Evolutionary conservation across 1,284 basidiomycete genomes (phyloP), one percentile per base, ranked within the genome.

Genomic region (Papiliotrema terrestris): DNA sequence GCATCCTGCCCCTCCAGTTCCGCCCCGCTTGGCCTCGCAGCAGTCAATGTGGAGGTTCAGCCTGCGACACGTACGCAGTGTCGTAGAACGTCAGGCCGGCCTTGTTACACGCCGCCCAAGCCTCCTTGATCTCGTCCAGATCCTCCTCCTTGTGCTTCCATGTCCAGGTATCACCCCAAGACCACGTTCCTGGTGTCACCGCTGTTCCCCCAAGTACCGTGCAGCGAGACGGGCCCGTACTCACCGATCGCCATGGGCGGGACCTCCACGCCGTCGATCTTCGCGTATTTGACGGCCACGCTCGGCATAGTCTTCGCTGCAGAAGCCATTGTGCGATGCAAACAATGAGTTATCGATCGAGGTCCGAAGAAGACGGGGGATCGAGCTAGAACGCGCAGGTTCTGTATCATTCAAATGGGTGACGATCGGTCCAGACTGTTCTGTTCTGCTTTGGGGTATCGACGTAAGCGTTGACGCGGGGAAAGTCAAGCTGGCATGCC

Each of bases 81-180:
- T 75, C 73, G 52, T 71, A 73, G 49, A 73, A 74, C 5, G 66
- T 68, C 49, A 69, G 45, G 15, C 73, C 73, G 13, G 53, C 58
- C 22, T 52, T 56, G 23, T 68, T 61, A 8, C 59, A 66, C 0
- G 62, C 59, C 4, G 59, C 29, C 67, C 71, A 73, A 0, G 71
- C 71, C 38, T 65, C 58, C 47, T 66, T 58, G 51, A 75, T 67
- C 35, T 61, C 52, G 6, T 54, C 53, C 17, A 64, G 56, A 49
- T 74, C 69, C 48, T 51, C 20, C 26, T 66, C 64, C 9, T 66
- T 58, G 55, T 74, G 69, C 6, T 60, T 59, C 71, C 71, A 74
- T 1, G 52, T 56, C 17, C 36, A 17, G 19, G 38, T 51, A 47
- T 71, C 68, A 2, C 68, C 68, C 68, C 68, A 71, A 19, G 63